These are phyloP conservation scores for Letharia columbiana DNA, from an alignment of 495 filamentous ascomycete genomes.

Conservation along the genomic window DNA sequence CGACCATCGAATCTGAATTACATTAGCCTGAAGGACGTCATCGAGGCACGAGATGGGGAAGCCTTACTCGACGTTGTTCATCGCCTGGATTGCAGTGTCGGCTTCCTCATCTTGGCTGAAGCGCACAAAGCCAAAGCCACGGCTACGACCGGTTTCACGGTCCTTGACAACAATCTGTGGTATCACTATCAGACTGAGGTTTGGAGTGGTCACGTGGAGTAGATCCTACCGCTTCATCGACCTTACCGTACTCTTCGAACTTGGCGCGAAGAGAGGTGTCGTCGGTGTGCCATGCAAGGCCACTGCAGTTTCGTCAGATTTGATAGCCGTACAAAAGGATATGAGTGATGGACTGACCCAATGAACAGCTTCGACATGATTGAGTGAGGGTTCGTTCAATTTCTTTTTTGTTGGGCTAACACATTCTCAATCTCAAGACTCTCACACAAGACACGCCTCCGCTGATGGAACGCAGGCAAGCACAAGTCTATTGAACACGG, in stretches of 20 bases:
- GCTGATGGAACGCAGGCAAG: conserved; percentile 28
- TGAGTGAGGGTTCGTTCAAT: conserved; percentile 23
- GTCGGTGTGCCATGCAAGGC: conserved; percentile 96
- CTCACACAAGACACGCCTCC: conserved; percentile 30
- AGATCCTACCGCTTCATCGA: conserved; percentile 84
- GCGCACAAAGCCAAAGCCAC: conserved; percentile 94
- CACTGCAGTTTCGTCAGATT: conserved; percentile 43
- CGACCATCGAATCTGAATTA: conserved; percentile 82
- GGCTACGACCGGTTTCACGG: conserved; percentile 88
- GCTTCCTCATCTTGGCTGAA: conserved; percentile 78
- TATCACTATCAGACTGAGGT: conserved; percentile 21
- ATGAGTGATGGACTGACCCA: conserved; percentile 50
- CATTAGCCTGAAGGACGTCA: conserved; percentile 8
- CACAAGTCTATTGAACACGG: conserved; percentile 24
- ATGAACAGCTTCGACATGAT: conserved; percentile 87
- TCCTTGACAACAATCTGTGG: conserved; percentile 91
- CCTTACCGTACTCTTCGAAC: conserved; percentile 78
- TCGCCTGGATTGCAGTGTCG: conserved; percentile 63
- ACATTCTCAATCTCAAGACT: conserved; percentile 33
- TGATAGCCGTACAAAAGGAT: conserved; percentile 12
- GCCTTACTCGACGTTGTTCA: conserved; percentile 92
- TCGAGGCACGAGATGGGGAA: background rate
- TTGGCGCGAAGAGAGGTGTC: conserved; percentile 71
- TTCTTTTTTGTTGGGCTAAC: conserved; percentile 24
- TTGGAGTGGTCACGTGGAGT: conserved; percentile 16